Evolutionary conservation across 352 stramenopile genomes (phyloP).

Genomic region (Aphanomyces stellatus): DNA sequence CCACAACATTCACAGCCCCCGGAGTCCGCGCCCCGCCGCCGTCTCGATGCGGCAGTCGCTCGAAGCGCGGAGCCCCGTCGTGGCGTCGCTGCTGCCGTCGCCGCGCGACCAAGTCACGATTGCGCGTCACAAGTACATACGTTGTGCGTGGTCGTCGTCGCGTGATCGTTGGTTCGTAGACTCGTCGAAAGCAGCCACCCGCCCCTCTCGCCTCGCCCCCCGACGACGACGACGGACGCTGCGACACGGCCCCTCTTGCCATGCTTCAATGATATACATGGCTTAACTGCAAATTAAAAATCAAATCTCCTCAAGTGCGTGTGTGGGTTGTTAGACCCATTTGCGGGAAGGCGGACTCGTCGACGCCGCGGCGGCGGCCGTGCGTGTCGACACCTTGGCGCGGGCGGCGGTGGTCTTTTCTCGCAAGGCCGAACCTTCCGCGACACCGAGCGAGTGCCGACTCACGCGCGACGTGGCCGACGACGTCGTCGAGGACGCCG

Average conservation of each 20-base stretch:
- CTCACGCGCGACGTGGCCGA: conserved; percentile 24
- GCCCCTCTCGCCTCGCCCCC: not conserved
- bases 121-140: not conserved
- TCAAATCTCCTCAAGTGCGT: no score
- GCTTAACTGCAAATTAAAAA: conserved; percentile 5
- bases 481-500: conserved; percentile 11
- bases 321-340: conserved; percentile 19
- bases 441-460: conserved; percentile 20
- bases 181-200: not conserved
- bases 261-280: conserved; percentile 1
- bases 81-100: conserved; percentile 10
- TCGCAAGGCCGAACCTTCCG: conserved; percentile 15
- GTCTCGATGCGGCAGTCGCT: not conserved
- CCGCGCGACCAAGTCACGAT: not conserved
- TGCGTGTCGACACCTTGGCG: conserved; percentile 21
- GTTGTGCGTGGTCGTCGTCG: not conserved
- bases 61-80: conserved; percentile 10
- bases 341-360: conserved; percentile 14
- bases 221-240: no score
- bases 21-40: not conserved
- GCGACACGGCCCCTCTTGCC: not conserved
- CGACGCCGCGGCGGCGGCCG: not conserved
- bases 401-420: conserved; percentile 22
- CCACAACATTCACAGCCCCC: not conserved
- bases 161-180: not conserved